phyloP scores from a whole-genome alignment of 192 early-diverging fungal species.

The Backusella morwellensis region DNA sequence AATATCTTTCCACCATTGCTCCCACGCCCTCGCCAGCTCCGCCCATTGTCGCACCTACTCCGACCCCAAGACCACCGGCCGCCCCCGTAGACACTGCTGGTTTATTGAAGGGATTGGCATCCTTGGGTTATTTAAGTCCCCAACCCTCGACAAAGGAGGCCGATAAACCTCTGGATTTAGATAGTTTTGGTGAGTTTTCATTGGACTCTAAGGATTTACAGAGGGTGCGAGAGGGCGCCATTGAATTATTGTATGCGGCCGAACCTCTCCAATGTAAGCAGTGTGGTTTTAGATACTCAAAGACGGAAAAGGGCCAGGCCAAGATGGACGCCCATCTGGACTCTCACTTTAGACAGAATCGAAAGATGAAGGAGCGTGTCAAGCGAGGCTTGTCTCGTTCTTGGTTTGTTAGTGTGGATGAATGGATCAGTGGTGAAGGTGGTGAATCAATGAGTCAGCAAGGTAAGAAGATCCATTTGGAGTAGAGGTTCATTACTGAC shows the following conservation, averaged over 20 bases:
- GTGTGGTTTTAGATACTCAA: conserved; percentile 83
- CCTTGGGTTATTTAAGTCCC: conserved; percentile 18
- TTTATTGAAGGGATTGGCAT: conserved; percentile 25
- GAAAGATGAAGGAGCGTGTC: conserved; percentile 78
- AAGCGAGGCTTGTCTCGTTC: conserved; percentile 81
- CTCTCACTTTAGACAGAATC: conserved; percentile 96
- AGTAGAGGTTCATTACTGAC: not conserved
- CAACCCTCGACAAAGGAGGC: not conserved
- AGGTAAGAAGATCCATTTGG: not conserved
- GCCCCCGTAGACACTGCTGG: conserved; percentile 17
- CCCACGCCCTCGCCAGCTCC: not conserved
- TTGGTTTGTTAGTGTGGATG: conserved; percentile 80
- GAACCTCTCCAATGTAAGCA: conserved; percentile 86
- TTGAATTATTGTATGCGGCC: conserved; percentile 69
- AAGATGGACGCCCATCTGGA: conserved; percentile 88
- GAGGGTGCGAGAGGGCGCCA: conserved; percentile 44
- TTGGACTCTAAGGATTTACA: conserved; percentile 33
- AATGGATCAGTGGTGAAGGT: conserved; percentile 37
- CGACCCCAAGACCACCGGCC: not conserved
- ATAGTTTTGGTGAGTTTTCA: conserved; percentile 5
- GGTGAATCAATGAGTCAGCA: conserved; percentile 34
- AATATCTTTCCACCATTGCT: conserved; percentile 28
- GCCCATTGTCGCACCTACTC: not conserved
- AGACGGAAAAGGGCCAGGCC: conserved; percentile 60
- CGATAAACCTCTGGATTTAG: not conserved